These are phyloP conservation scores for Podila minutissima DNA, from an alignment of 192 early-diverging fungal species.

Conservation along the genomic window DNA sequence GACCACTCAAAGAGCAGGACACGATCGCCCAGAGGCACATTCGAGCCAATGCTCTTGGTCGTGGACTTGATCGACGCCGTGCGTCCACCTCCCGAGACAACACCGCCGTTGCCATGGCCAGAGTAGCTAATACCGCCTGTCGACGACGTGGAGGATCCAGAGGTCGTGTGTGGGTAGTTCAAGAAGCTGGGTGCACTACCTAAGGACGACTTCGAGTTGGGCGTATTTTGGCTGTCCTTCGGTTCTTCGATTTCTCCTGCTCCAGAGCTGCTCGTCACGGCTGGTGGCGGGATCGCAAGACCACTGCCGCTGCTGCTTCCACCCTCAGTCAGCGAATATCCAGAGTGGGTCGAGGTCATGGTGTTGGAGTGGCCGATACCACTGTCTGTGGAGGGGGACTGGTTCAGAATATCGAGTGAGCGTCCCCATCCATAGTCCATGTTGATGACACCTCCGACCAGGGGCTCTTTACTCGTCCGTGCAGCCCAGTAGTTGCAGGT, in stretches of 20 bases:
- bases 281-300: not conserved
- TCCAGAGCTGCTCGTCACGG: not conserved
- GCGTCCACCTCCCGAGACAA: constrained; percentile 19
- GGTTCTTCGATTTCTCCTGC: constrained; percentile 6
- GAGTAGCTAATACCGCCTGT: constrained; percentile 19
- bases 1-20: constrained; percentile 59
- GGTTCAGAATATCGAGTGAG: constrained; percentile 42
- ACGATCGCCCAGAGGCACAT: constrained; percentile 43
- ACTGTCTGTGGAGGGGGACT: not conserved
- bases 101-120: constrained; percentile 28
- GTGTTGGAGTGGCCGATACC: not conserved
- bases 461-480: constrained; percentile 87
- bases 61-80: constrained; percentile 33
- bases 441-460: constrained; percentile 88
- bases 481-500: constrained; percentile 97
- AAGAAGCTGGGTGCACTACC: constrained; percentile 5
- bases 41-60: constrained; percentile 9
- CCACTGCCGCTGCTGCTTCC: constrained; percentile 12
- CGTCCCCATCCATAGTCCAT: constrained; percentile 94
- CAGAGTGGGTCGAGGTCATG: constrained; percentile 3
- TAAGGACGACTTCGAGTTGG: not conserved
- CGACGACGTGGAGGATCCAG: not conserved
- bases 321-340: not conserved
- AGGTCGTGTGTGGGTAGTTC: constrained; percentile 10
- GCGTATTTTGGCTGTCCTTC: not conserved